Evolutionary conservation across 306 rosid species (phyloP).

Genomic region (barrel medic (Medicago truncatula)): DNA sequence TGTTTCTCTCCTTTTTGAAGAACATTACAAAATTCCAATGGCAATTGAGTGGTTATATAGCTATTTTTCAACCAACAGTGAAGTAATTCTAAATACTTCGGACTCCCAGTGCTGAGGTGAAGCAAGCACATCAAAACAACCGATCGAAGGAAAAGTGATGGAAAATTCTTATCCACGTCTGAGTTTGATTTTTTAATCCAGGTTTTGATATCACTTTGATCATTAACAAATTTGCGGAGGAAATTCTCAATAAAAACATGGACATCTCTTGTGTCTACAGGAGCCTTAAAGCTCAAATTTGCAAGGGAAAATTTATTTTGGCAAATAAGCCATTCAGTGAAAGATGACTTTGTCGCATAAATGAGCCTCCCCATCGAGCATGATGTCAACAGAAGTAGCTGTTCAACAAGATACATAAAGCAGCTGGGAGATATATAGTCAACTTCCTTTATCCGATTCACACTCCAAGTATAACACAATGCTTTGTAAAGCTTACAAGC

Average conservation of each 20-base stretch:
- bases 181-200: slow-evolving; percentile 52
- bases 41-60: slow-evolving; percentile 42
- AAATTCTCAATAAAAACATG: slow-evolving; percentile 23
- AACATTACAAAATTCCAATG: slow-evolving; percentile 41
- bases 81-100: slow-evolving; percentile 22
- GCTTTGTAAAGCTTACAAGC: slow-evolving; percentile 35
- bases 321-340: slow-evolving; percentile 66
- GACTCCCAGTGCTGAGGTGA: slow-evolving; percentile 43
- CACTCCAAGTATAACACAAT: slow-evolving; percentile 45
- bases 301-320: slow-evolving; percentile 39
- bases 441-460: slow-evolving; percentile 29
- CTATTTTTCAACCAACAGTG: slow-evolving; percentile 25
- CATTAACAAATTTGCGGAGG: slow-evolving; percentile 28
- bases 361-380: slow-evolving; percentile 40
- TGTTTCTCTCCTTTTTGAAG: slow-evolving; percentile 34
- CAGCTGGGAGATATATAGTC: slow-evolving; percentile 63
- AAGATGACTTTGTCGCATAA: slow-evolving; percentile 60
- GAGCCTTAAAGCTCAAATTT: neutral
- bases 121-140: slow-evolving; percentile 55
- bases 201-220: neutral
- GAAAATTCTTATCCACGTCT: slow-evolving; percentile 28
- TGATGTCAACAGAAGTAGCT: slow-evolving; percentile 53
- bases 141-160: slow-evolving; percentile 52
- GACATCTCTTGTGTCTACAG: no score
- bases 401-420: slow-evolving; percentile 70